A percentile compares a stretch with the other conserved stretches of the same genome.
Conservation (phyloP, 2,329 filamentous ascomycete genomes). For the Malbranchea zuffiana region DNA sequence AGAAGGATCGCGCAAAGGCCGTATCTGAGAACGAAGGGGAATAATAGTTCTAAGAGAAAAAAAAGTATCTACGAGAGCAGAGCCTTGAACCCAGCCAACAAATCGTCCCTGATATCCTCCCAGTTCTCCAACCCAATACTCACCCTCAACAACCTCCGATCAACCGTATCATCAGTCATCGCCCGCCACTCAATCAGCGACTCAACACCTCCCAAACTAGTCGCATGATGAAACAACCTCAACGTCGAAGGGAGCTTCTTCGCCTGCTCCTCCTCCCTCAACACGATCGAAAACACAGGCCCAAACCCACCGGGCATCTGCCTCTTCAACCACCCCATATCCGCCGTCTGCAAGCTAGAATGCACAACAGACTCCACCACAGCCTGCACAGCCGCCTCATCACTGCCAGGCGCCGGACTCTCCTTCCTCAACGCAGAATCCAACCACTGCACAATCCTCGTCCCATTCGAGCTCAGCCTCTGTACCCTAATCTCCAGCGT, state of each 20-base stretch:
- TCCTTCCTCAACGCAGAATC: conserved; percentile 37
- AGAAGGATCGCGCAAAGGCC: no score
- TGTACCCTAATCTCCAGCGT: conserved; percentile 75
- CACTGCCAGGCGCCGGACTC: conserved; percentile 30
- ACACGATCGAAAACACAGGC: conserved; percentile 69
- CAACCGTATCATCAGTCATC: conserved; percentile 68
- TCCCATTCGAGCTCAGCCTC: conserved; percentile 63
- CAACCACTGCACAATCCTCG: conserved; percentile 62
- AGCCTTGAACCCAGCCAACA: conserved; percentile 55
- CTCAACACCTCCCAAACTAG: conserved; percentile 86
- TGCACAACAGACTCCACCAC: conserved; percentile 57
- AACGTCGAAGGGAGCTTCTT: conserved; percentile 65
- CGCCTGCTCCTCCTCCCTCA: conserved; percentile 52
- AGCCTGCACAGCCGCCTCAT: conserved; percentile 38
- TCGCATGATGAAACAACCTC: conserved; percentile 83
- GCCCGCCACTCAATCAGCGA: conserved; percentile 92
- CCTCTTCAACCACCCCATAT: conserved; percentile 59
- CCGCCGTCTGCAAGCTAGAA: conserved; percentile 64
- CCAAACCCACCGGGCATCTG: conserved; percentile 92
- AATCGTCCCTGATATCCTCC: conserved; percentile 70
- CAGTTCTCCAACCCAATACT: conserved; percentile 80
- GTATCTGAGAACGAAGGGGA: no score
- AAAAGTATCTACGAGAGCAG: conserved; percentile 29
- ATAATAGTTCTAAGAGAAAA: neutral
- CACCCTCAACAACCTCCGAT: conserved; percentile 62